These are phyloP conservation scores for Polyporus arcularius DNA, from an alignment of 768 basidiomycete species.

Conservation along the genomic window DNA sequence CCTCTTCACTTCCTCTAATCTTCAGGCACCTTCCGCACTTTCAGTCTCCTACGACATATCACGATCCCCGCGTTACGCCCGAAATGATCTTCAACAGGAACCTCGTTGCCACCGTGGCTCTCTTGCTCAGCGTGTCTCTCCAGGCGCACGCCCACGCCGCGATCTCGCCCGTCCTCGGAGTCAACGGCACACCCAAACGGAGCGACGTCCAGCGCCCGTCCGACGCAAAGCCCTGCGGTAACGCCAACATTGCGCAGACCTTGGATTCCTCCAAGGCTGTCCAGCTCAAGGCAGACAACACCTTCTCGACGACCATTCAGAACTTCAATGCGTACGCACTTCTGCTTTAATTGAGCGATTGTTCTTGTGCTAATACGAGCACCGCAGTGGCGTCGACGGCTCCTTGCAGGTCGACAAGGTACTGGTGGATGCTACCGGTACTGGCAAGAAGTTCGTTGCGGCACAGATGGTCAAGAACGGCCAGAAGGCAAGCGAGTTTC, in stretches of 20 bases:
- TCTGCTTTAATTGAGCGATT: background rate
- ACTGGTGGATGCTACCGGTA: constrained; percentile 45
- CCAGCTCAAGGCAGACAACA: constrained; percentile 36
- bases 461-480: constrained; percentile 49
- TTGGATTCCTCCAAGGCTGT: constrained; percentile 37
- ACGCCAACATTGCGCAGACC: constrained; percentile 39
- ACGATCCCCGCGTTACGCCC: background rate
- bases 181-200: constrained; percentile 27
- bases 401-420: constrained; percentile 45
- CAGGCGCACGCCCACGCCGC: constrained; percentile 45
- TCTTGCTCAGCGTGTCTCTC: constrained; percentile 36
- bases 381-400: constrained; percentile 44
- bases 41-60: background rate
- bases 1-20: constrained; percentile 14
- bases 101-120: constrained; percentile 26
- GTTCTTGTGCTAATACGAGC: background rate
- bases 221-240: constrained; percentile 42
- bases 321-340: constrained; percentile 49
- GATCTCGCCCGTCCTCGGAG: constrained; percentile 45
- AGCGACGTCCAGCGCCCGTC: constrained; percentile 34
- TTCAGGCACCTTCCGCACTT: background rate
- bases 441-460: constrained; percentile 34
- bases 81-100: constrained; percentile 30
- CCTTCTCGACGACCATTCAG: constrained; percentile 41
- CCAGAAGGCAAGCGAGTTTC: constrained; percentile 38